Evolutionary conservation across 1,284 basidiomycete species (phyloP), one percentile per base, ranked within the genome.

Genomic region (Singerocomus rubriflavus): DNA sequence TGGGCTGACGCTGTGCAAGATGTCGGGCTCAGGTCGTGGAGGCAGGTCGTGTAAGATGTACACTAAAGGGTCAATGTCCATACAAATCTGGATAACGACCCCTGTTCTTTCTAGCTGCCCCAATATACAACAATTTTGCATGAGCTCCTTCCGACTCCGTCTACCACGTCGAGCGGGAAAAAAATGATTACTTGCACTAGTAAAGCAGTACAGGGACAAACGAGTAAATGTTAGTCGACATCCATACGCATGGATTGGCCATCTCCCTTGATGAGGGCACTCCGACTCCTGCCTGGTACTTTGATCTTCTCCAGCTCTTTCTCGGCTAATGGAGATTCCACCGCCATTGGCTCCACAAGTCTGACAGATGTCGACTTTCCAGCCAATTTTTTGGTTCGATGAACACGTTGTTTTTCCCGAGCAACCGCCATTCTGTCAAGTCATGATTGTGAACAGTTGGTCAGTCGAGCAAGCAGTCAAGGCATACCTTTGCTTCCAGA

Each of bases 401-500:
- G 80, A 21, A 80, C 75, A 52, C 77, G 80, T 54, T 84, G 78
- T 66, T 88, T 91, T 65, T 89, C 86, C 55, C 82, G 78, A 56
- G 80, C 81, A 55, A 79, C 79, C 10, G 85, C 82, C 93, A 95
- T 95, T 64, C 93, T 93, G 57, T 45, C 48, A 46, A 35, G 43
- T 34, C 21, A 12, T 38, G 27, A 26, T 53, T 12, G 29, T 61
- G 26, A 50, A 40, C 29, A n/a, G 21, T 47, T 27, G 32, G 17
- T 26, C 27, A 26, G 44, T 35, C 29, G 14, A 38, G 37, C 44
- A 29, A 25, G 41, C n/a, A 3, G 13, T 17, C 34, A 26, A 36
- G 36, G 72, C 78, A 53, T 52, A 87, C 91, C 92, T 82, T 78
- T 89, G 91, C 73, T 92, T 97, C 86, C 88, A 99, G 82, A 99